These are phyloP conservation scores for Keqinozyma sinolaborantium DNA, from an alignment of 1,139 yeast species.

Conservation along the genomic window DNA sequence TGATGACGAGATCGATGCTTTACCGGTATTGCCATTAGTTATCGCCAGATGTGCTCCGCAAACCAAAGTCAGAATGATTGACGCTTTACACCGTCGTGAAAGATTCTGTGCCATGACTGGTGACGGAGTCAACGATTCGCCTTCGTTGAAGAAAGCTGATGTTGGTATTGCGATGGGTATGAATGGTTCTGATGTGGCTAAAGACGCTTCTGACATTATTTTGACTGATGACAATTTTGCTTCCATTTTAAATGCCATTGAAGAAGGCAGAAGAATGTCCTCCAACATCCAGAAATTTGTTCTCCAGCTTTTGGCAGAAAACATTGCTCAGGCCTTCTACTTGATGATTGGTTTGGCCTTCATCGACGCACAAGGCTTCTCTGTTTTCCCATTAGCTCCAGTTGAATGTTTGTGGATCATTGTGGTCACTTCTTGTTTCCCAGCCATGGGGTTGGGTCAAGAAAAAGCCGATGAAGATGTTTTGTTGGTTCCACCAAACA, in stretches of 20 bases:
- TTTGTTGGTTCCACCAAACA: slow-evolving; percentile 27
- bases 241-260: slow-evolving; percentile 49
- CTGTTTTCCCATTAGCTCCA: slow-evolving; percentile 34
- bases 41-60: slow-evolving; percentile 55
- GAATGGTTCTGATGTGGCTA: slow-evolving; percentile 55
- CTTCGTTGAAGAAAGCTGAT: slow-evolving; percentile 34
- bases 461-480: slow-evolving; percentile 29
- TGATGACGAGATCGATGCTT: slow-evolving; percentile 26
- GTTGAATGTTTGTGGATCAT: slow-evolving; percentile 37
- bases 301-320: slow-evolving; percentile 45
- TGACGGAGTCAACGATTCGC: slow-evolving; percentile 39
- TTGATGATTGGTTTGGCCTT: slow-evolving; percentile 36
- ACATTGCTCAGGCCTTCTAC: slow-evolving; percentile 46
- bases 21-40: slow-evolving; percentile 33
- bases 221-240: slow-evolving; percentile 50
- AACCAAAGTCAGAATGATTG: slow-evolving; percentile 49
- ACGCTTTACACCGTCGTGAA: slow-evolving; percentile 44
- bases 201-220: slow-evolving; percentile 57
- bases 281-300: slow-evolving; percentile 47
- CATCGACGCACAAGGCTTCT: slow-evolving; percentile 25
- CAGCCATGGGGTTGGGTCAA: slow-evolving; percentile 39
- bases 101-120: slow-evolving; percentile 40
- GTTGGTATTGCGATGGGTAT: slow-evolving; percentile 45
- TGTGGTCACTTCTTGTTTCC: slow-evolving; percentile 36
- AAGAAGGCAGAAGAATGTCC: slow-evolving; percentile 48